Evolutionary conservation across 805 yeast species (phyloP).

Genomic region (Wickerhamiella sergipiensis): DNA sequence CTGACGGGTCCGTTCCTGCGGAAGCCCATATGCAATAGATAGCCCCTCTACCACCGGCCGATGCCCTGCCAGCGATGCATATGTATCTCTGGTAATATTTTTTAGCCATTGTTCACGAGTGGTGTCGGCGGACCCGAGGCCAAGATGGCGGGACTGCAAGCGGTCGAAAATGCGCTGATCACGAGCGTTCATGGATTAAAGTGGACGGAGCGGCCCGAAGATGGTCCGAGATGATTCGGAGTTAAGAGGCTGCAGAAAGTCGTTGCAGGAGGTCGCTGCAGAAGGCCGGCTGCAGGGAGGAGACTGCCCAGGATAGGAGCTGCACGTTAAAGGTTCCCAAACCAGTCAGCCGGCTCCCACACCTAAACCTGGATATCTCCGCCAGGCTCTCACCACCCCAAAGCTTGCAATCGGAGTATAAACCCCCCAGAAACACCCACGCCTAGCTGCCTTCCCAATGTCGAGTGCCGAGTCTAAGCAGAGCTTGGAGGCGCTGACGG

Average conservation of each 20-base stretch:
- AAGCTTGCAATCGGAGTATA: too few relatives aligned
- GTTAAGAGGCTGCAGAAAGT: too few relatives aligned
- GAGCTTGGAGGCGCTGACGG: neutral
- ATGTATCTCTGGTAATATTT: slow-evolving; percentile 10
- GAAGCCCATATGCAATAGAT: slow-evolving; percentile 9
- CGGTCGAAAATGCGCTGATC: slow-evolving; percentile 7
- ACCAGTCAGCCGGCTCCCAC: too few relatives aligned
- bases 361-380: too few relatives aligned
- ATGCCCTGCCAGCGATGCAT: slow-evolving; percentile 11
- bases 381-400: too few relatives aligned
- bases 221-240: too few relatives aligned
- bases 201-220: neutral
- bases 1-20: slow-evolving; percentile 6
- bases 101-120: slow-evolving; percentile 10
- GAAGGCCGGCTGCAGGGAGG: too few relatives aligned
- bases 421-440: too few relatives aligned
- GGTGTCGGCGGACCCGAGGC: slow-evolving; percentile 12
- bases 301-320: too few relatives aligned
- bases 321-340: too few relatives aligned
- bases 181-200: neutral
- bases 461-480: neutral
- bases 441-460: too few relatives aligned
- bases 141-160: slow-evolving; percentile 7
- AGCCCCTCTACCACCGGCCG: slow-evolving; percentile 10
- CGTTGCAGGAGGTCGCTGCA: too few relatives aligned